Percentiles rank a stretch among this genome's conserved stretches.
phyloP scores from a whole-genome alignment of 148 eudicot species.

The Chenopodium suecicum region DNA sequence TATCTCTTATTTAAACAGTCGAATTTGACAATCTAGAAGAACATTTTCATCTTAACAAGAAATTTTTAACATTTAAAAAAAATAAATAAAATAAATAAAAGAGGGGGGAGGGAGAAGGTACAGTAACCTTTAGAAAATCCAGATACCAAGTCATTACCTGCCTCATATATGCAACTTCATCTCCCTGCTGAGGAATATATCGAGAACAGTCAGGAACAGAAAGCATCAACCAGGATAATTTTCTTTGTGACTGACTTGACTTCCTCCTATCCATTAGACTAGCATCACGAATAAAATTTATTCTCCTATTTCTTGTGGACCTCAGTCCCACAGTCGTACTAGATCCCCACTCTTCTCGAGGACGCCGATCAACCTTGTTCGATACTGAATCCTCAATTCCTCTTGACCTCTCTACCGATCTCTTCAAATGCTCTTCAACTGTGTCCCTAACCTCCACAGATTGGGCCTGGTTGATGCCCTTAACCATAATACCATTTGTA shows the following conservation, averaged over 20 bases:
- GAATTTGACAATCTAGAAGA: background rate
- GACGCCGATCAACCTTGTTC: conserved; percentile 40
- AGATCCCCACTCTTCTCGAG: conserved; percentile 55
- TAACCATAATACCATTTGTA: conserved; percentile 27
- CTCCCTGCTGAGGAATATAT: conserved; percentile 87
- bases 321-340: conserved; percentile 59
- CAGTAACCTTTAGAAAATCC: background rate
- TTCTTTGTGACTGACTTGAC: conserved; percentile 54
- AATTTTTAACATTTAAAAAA: background rate
- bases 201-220: conserved; percentile 71
- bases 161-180: conserved; percentile 87
- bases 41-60: background rate
- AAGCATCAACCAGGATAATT: conserved; percentile 84
- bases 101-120: too few relatives aligned
- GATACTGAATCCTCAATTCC: conserved; percentile 31
- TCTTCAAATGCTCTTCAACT: conserved; percentile 34
- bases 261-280: conserved; percentile 57
- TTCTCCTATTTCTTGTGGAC: conserved; percentile 74
- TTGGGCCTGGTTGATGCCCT: conserved; percentile 35
- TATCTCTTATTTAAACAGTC: background rate
- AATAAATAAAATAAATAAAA: too few relatives aligned
- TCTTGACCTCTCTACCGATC: conserved; percentile 40
- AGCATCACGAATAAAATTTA: conserved; percentile 50
- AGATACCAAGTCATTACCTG: conserved; percentile 53
- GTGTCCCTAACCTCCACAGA: conserved; percentile 31